A percentile compares a stretch with the other conserved stretches of the same genome.
Evolutionary conservation across 2,329 filamentous ascomycete genomes (phyloP).

Genomic region (Emmonsiellopsis sp.): DNA sequence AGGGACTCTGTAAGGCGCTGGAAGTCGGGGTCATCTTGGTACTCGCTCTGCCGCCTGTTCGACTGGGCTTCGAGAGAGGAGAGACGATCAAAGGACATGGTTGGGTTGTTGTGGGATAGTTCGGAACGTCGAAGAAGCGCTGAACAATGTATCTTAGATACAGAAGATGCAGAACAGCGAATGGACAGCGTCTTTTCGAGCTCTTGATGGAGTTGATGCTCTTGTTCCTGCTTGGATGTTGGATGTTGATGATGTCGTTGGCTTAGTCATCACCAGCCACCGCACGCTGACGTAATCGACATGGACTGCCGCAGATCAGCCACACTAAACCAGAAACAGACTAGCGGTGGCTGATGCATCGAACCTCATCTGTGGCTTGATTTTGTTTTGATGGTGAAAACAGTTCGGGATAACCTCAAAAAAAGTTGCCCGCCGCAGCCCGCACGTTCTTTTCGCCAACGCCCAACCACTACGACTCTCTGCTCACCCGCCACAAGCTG

Average conservation of each 20-base stretch:
- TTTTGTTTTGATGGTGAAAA: conserved; percentile 24
- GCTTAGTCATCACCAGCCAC: too few species aligned
- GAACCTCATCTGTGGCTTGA: conserved; percentile 7
- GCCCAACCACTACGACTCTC: neutral
- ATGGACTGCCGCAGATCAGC: neutral
- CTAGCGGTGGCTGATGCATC: conserved; percentile 21
- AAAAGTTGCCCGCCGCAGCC: neutral
- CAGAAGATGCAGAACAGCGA: neutral
- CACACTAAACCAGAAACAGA: neutral
- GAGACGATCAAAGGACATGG: conserved; percentile 87
- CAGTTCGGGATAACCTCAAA: neutral
- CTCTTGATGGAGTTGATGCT: neutral
- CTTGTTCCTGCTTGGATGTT: neutral
- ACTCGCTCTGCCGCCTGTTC: conserved; percentile 63
- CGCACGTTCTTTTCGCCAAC: neutral
- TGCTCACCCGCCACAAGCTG: neutral
- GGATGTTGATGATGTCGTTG: neutral
- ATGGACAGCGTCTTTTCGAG: neutral
- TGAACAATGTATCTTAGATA: too few species aligned
- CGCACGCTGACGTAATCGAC: neutral
- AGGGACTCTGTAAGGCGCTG: conserved; percentile 70
- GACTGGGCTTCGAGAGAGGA: conserved; percentile 75
- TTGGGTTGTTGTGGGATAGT: too few species aligned
- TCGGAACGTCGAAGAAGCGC: too few species aligned
- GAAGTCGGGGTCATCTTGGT: conserved; percentile 90